Evolutionary conservation across 163 green algal species (phyloP), one percentile per base, ranked within the genome.

Genomic region (Trebouxia gelatinosa): DNA sequence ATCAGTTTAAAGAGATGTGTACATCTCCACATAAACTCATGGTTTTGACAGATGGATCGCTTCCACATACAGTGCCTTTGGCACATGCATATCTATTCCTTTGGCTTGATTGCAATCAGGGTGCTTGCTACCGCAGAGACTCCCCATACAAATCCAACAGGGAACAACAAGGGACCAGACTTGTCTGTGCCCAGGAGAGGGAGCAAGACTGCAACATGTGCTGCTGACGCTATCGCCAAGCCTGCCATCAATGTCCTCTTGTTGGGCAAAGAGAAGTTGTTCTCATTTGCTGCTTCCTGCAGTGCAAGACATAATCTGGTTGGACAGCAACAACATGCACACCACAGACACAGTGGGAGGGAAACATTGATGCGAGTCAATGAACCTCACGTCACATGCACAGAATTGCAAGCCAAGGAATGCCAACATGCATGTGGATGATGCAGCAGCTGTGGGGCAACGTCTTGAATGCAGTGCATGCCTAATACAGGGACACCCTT

Each of bases 91-190:
- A n/a, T n/a, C n/a, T n/a, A 72, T 43, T 80, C 75, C 21, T 75
- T 80, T 31, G 75, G 75, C 75, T 80, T 80, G 39, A 80, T 75
- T 21, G 75, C 75, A 71, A 80, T 80, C 1, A 80, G 75, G 19
- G 31, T 40, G 62, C 61, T 75, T 40, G 75, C 75, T 34, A 80
- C 58, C 21, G 75, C 75, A 28, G 61, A 65, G 29, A 75, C 38
- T 2, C 40, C 75, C 75, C 75, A 80, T 2, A 62, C 34, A 64
- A 72, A 72, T n/a, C 64, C 58, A 7, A 75, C 21, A 32, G 62
- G 61, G 28, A 80, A 66, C 0, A 72, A 28, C 31, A 66, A 16
- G 23, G 75, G 75, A 9, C 75, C 75, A 26, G 40, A 51, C 29
- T 51, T 48, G 28, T 75, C 62, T 39, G 61, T 80, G 62, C 43